These are phyloP conservation scores for Tetrahymena thermophila DNA, from an alignment of 73 alveolate genomes.

Conservation along the genomic window DNA sequence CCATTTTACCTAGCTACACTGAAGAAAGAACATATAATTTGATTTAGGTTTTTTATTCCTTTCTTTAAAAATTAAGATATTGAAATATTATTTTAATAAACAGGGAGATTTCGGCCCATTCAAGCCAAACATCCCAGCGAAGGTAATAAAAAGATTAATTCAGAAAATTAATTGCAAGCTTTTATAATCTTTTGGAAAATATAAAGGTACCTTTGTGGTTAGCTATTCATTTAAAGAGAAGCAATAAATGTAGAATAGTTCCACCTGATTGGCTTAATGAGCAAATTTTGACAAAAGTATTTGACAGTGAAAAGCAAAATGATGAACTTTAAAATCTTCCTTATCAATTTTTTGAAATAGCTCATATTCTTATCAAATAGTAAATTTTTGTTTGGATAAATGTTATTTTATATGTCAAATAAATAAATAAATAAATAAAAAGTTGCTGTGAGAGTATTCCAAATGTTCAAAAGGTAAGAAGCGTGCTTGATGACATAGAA, in stretches of 20 bases:
- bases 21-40: background rate
- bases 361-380: background rate
- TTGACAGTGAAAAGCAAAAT: conserved; percentile 50
- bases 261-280: conserved; percentile 70
- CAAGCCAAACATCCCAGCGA: conserved; percentile 1
- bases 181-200: background rate
- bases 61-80: background rate
- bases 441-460: background rate
- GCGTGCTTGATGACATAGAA: background rate
- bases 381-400: background rate
- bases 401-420: too few relatives aligned
- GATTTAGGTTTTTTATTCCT: background rate
- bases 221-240: conserved; percentile 58
- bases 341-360: background rate
- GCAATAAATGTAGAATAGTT: conserved; percentile 59
- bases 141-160: background rate
- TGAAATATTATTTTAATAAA: background rate
- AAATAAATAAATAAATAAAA: background rate
- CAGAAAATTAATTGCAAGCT: background rate
- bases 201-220: conserved; percentile 72
- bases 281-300: conserved; percentile 56
- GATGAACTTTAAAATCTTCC: background rate
- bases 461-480: background rate
- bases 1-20: background rate
- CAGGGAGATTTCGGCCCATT: conserved; percentile 41